phyloP scores from a whole-genome alignment of 2,329 filamentous ascomycete genomes.

The Amesomyces nigricolor region DNA sequence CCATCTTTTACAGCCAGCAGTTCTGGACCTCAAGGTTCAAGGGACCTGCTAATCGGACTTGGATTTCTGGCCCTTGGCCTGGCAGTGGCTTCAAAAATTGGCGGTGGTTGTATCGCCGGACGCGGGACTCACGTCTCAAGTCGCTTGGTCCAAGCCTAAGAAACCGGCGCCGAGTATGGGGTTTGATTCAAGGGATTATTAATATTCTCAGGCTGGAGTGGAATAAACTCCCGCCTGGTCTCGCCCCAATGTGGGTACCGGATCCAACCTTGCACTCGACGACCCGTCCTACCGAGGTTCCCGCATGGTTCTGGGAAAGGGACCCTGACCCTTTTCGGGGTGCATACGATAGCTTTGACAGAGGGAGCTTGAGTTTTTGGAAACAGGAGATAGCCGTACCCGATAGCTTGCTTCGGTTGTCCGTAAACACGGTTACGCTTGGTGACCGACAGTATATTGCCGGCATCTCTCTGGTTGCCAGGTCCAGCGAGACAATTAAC shows the following conservation, averaged over 20 bases:
- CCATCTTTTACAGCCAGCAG: not conserved
- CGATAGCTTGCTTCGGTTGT: not conserved
- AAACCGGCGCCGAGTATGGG: slow-evolving; percentile 5
- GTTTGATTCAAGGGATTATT: not conserved
- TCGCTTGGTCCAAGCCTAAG: not conserved
- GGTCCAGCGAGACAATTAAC: not conserved
- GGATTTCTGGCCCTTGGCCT: not conserved
- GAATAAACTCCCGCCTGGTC: not conserved
- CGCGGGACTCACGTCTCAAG: not conserved
- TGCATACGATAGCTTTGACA: not conserved
- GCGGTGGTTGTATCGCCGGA: not conserved
- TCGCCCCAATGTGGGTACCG: not conserved
- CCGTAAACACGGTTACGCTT: not conserved
- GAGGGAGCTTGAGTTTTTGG: not conserved
- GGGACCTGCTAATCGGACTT: not conserved
- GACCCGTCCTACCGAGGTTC: not conserved
- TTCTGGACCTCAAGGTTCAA: slow-evolving; percentile 3
- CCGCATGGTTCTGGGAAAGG: no score
- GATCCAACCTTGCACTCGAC: not conserved
- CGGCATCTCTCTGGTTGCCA: not conserved
- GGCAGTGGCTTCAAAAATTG: not conserved
- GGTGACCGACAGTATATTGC: not conserved
- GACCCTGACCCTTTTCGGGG: not conserved
- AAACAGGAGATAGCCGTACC: not conserved
- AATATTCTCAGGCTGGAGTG: not conserved